Conservation (phyloP, 2,329 filamentous ascomycete species). For the Fusarium caatingaense region DNA sequence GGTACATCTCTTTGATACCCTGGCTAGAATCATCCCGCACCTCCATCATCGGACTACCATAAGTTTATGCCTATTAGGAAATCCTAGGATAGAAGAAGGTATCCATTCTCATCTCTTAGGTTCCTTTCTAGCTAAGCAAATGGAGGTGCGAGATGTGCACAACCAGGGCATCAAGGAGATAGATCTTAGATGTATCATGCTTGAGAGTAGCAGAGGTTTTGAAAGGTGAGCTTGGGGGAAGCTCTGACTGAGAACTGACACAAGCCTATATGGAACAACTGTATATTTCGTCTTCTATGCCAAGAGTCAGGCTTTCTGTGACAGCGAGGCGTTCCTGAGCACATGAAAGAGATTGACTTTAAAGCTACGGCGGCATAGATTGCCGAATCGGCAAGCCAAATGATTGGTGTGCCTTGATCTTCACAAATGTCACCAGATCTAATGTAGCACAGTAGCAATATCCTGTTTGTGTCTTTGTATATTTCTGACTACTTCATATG, state of each 20-base stretch:
- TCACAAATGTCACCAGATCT: background rate
- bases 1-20: background rate
- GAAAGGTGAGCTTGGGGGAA: background rate
- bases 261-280: background rate
- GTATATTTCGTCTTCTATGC: background rate
- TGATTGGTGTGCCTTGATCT: slow-evolving; percentile 11
- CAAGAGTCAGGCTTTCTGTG: background rate
- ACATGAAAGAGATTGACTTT: background rate
- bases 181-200: background rate
- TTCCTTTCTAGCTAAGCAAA: background rate
- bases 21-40: background rate
- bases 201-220: background rate
- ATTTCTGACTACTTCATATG: background rate
- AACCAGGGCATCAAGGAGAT: background rate
- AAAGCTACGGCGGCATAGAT: slow-evolving; percentile 5
- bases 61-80: background rate
- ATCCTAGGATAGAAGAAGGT: background rate
- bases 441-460: background rate
- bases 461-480: background rate
- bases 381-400: slow-evolving; percentile 2
- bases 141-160: background rate
- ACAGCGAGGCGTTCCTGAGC: background rate
- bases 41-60: background rate
- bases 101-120: background rate
- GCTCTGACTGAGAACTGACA: background rate